Evolutionary conservation across 2,329 filamentous ascomycete genomes (phyloP).

Genomic region (Fusarium pseudograminearum): DNA sequence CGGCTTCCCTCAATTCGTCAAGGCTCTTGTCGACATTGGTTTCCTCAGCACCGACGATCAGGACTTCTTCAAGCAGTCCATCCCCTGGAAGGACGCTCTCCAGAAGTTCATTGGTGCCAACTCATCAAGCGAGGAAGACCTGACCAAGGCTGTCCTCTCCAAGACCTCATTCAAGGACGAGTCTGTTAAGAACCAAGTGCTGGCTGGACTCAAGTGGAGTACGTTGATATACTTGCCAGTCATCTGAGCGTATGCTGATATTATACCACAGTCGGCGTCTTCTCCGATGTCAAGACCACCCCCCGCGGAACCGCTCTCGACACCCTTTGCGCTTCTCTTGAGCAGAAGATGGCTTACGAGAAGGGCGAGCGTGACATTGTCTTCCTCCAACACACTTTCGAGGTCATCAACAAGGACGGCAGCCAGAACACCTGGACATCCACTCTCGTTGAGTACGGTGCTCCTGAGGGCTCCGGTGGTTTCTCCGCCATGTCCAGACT

Average conservation of each 20-base stretch:
- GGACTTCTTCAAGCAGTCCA: constrained; percentile 72
- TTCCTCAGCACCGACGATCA: constrained; percentile 76
- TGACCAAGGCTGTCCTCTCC: constrained; percentile 77
- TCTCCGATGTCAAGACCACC: constrained; percentile 65
- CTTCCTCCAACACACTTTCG: constrained; percentile 72
- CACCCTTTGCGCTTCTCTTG: constrained; percentile 73
- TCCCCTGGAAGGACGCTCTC: constrained; percentile 88
- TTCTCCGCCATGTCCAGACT: constrained; percentile 88
- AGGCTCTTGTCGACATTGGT: constrained; percentile 86
- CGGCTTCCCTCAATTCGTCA: constrained; percentile 92
- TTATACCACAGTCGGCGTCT: constrained; percentile 24
- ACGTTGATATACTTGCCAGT: neutral
- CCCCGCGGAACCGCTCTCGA: constrained; percentile 75
- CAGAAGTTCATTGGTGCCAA: constrained; percentile 78
- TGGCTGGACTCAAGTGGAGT: constrained; percentile 37
- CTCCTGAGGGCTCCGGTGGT: constrained; percentile 77
- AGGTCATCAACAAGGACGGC: constrained; percentile 67
- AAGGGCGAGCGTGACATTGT: constrained; percentile 72
- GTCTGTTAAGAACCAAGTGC: constrained; percentile 30
- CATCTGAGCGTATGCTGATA: constrained; percentile 3
- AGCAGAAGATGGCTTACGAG: constrained; percentile 77
- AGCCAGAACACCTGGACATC: constrained; percentile 82
- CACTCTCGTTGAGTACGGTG: constrained; percentile 86
- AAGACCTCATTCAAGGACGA: constrained; percentile 63
- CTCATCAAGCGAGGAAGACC: constrained; percentile 74